Base-by-base conservation (phyloP, 495 filamentous ascomycete genomes). In the Penicillium argentinense region DNA sequence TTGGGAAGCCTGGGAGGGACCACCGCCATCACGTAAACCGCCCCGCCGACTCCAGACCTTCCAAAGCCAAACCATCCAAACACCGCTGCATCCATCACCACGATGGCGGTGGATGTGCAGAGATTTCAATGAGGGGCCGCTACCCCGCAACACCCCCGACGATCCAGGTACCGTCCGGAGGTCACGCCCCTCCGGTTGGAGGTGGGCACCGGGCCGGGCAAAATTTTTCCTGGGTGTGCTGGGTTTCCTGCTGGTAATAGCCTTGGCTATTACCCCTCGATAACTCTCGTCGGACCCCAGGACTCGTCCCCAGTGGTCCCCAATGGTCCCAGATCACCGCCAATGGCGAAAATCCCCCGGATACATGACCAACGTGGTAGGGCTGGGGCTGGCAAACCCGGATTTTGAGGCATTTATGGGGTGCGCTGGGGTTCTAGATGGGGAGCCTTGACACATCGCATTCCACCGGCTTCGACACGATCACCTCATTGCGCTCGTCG, bases 81-180 rank as follows among this genome's bases (percentile, higher is more conserved):
- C 38, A 18, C 5, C 23, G 45, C 25, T 14, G 34, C 18, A 30
- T n/a, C 12, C 16, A 39, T 32, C 24, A 16, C 14, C 44, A 30
- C 22, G 33, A n/a, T n/a, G 22, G 17, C 24, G 21, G 13, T 23
- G n/a, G 14, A 33, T 37, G 28, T 40, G 32, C 30, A 37, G 16
- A 24, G 28, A 24, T 27, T 39, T 41, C 18, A 24, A 25, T 32
- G 37, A 21, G 3, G 7, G n/a, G 8, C 37, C 5, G n/a, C 32
- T 54, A 62, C 56, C 59, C 56, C 59, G 59, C 56, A 57, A 43
- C n/a, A n/a, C n/a, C n/a, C n/a, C 24, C 45, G 47, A 48, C 45
- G 45, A 57, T 60, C 50, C 56, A 62, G 59, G 59, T 60, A 62
- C 59, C 56, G 21, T n/a, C n/a, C n/a, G n/a, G n/a, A n/a, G n/a